Percentiles rank a stretch among this genome's conserved stretches.
Evolutionary conservation across 345 rosid species (phyloP).

Genomic region (Trapa incisa): DNA sequence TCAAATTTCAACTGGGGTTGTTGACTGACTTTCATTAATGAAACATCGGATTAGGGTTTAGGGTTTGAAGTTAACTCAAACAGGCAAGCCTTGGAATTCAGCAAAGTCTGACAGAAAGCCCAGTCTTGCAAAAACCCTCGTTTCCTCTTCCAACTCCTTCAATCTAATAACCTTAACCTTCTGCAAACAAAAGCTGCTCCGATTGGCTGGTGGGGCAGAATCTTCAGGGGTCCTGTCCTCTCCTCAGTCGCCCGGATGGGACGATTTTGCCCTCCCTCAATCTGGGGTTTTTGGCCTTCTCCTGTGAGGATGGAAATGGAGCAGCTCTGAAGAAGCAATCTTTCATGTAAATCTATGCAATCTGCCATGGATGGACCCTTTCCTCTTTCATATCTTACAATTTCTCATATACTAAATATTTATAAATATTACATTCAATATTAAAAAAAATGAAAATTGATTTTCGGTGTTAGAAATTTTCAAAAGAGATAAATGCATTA

Average conservation of each 20-base stretch:
- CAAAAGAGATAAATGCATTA: too few species aligned
- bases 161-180: slow-evolving; percentile 4
- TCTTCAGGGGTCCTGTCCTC: background rate
- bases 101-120: background rate
- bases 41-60: slow-evolving; percentile 1
- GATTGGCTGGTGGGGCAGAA: background rate
- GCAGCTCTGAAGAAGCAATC: background rate
- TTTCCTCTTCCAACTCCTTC: background rate
- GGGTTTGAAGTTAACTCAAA: background rate
- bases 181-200: background rate
- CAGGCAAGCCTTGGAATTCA: slow-evolving; percentile 5
- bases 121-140: slow-evolving; percentile 5
- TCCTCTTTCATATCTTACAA: slow-evolving; percentile 6
- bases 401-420: slow-evolving; percentile 3
- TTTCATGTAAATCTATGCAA: background rate
- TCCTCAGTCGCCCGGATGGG: background rate
- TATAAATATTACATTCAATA: too few species aligned
- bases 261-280: background rate
- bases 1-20: background rate
- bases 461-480: too few species aligned
- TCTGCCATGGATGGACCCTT: background rate
- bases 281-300: background rate
- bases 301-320: background rate
- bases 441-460: too few species aligned
- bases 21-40: background rate